A percentile compares a stretch with the other conserved stretches of the same genome.
Evolutionary conservation across 225 moss, liverwort and hornwort genomes (phyloP).

Genomic region (Pleurozium schreberi): DNA sequence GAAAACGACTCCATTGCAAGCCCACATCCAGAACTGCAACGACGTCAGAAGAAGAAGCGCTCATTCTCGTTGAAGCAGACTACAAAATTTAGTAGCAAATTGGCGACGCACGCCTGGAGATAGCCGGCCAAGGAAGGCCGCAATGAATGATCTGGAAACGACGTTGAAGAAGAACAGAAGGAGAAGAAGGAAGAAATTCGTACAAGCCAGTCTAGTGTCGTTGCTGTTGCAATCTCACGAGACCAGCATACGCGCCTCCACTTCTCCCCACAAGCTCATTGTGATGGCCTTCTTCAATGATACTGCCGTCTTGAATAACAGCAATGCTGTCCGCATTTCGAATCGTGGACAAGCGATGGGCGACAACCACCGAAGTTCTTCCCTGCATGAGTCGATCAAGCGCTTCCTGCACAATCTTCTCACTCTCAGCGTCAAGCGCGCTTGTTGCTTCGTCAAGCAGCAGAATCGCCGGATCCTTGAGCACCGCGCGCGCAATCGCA

Average conservation of each 20-base stretch:
- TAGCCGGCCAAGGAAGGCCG: neutral
- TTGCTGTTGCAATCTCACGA: slow-evolving; percentile 56
- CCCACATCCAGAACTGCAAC: no score
- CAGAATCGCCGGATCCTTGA: slow-evolving; percentile 41
- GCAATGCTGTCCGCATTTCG: slow-evolving; percentile 79
- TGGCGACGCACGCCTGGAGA: neutral
- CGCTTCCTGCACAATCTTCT: slow-evolving; percentile 46
- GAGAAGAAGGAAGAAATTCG: neutral
- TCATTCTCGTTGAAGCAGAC: neutral
- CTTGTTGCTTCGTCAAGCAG: slow-evolving; percentile 43
- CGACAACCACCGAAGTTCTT: slow-evolving; percentile 52
- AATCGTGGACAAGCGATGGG: slow-evolving; percentile 77
- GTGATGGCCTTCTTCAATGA: slow-evolving; percentile 75
- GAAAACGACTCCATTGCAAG: neutral
- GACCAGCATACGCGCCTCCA: slow-evolving; percentile 42
- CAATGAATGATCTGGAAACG: neutral
- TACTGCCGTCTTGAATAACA: slow-evolving; percentile 72
- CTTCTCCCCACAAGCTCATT: slow-evolving; percentile 32
- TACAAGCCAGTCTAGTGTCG: neutral
- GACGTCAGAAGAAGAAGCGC: neutral
- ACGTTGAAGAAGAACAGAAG: neutral
- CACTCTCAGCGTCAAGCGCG: slow-evolving; percentile 39
- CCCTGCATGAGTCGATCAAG: slow-evolving; percentile 42
- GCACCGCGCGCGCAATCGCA: slow-evolving; percentile 35
- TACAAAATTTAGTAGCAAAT: neutral